Base-by-base conservation (phyloP, 2,329 filamentous ascomycete species). In the Xylariaceae sp. region DNA sequence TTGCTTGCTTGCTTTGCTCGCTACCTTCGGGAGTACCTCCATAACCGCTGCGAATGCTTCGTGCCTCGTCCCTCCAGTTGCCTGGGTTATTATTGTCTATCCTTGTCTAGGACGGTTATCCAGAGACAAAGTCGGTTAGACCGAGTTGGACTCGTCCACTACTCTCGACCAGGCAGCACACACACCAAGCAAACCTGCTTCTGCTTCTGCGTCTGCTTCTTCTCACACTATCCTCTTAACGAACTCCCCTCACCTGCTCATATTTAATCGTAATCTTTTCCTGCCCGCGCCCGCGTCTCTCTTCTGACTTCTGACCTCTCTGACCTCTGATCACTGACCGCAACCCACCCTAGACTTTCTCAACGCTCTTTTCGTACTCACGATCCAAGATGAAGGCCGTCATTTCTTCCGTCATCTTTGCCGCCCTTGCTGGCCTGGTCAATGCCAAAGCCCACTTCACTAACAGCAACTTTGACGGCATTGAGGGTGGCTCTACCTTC, bases 401-500 rank as follows among this genome's bases (percentile, higher is more conserved):
- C 58, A 49, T 70, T 60, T 59, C 64, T 59, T 62, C 70, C 53
- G 53, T 69, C 39, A 44, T 70, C 61, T 64, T 74, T 57, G 71
- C 72, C 65, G 67, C 63, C 60, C 65, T 74, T 55, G 67, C 68
- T 51, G 70, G 69, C 55, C 60, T 73, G 55, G 72, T 67, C 55
- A 65, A 63, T 61, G 72, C 73, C 64, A 63, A 64, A 23, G 68
- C 72, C 47, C 7, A 60, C 23, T 67, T 76, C 59, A 75, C 73
- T 68, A 75, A 74, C 69, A 69, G 58, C 62, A 67, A 71, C 63
- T 76, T 66, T 64, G 60, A 67, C 42, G 63, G 56, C 37, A 70
- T 80, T 57, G 49, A 62, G 48, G 71, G 73, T 58, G 77, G 75
- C 62, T 35, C 71, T 67, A 68, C 76, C 55, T 80, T 80, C 69